Conservation (phyloP, 140 eudicot genomes). For the Anethum foeniculum region DNA sequence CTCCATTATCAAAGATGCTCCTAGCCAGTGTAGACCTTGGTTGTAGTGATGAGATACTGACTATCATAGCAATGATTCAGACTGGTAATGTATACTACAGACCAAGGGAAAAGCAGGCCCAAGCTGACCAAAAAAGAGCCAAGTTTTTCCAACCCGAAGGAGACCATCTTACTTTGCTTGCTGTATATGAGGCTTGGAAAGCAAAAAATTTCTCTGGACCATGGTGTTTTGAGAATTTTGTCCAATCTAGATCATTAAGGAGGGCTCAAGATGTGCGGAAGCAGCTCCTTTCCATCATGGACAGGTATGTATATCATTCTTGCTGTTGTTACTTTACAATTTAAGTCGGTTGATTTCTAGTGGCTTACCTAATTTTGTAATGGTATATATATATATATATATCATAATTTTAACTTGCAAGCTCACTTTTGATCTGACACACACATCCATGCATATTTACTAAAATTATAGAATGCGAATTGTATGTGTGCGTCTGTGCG, state of each 20-base stretch:
- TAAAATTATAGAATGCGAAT: background rate
- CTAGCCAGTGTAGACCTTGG: conserved; percentile 89
- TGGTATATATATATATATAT: no score
- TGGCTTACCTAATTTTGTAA: background rate
- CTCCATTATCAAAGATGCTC: conserved; percentile 79
- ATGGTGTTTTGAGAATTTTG: conserved; percentile 88
- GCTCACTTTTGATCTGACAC: background rate
- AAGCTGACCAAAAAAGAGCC: conserved; percentile 81
- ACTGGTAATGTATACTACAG: conserved; percentile 80
- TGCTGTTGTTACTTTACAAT: conserved; percentile 3
- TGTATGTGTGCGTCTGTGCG: background rate
- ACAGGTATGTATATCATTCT: conserved; percentile 44
- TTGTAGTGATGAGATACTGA: conserved; percentile 88
- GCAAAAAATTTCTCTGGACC: conserved; percentile 77
- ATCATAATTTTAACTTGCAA: background rate
- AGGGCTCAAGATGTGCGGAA: conserved; percentile 96
- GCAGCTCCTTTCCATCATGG: conserved; percentile 88
- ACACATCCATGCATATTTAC: background rate
- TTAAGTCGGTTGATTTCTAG: background rate
- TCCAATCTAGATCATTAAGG: conserved; percentile 72
- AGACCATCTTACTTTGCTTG: conserved; percentile 74
- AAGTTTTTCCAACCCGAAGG: conserved; percentile 86
- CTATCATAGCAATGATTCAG: conserved; percentile 81
- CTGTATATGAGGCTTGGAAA: conserved; percentile 98
- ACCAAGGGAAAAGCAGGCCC: conserved; percentile 87